These are phyloP conservation scores for Aspergillus fijiensis DNA, from an alignment of 2,329 filamentous ascomycete genomes.

Conservation along the genomic window DNA sequence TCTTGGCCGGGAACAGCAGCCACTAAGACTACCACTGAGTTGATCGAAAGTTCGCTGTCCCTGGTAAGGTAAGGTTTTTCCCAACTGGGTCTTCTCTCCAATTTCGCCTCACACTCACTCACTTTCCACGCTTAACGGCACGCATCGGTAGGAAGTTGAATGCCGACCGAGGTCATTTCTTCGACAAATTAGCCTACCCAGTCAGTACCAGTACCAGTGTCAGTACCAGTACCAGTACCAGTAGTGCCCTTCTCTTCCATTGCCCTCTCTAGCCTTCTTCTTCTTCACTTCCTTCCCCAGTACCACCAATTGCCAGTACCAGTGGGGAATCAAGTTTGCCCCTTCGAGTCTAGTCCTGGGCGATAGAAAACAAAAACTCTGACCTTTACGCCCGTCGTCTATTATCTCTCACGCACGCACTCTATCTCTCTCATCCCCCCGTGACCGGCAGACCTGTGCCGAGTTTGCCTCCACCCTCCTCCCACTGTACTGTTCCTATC, in stretches of 20 bases:
- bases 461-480: constrained; percentile 20
- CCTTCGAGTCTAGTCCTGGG: constrained; percentile 13
- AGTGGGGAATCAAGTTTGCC: constrained; percentile 8
- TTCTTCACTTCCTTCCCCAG: constrained; percentile 7
- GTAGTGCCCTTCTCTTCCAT: neutral
- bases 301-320: neutral
- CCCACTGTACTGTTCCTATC: constrained; percentile 4
- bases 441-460: constrained; percentile 26
- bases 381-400: constrained; percentile 18
- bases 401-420: constrained; percentile 5
- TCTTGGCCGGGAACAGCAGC: constrained; percentile 22
- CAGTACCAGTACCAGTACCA: no score
- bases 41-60: constrained; percentile 10
- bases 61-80: constrained; percentile 17
- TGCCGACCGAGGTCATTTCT: constrained; percentile 12
- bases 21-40: constrained; percentile 16
- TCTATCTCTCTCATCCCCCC: constrained; percentile 11
- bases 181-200: constrained; percentile 3
- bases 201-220: no score
- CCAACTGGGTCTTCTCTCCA: neutral
- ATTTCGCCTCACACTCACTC: constrained; percentile 16
- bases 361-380: constrained; percentile 24
- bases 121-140: constrained; percentile 22
- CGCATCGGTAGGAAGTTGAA: constrained; percentile 13
- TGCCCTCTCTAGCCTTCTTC: constrained; percentile 15